A percentile compares a stretch with the other conserved stretches of the same genome.
These are phyloP conservation scores for Dissophora globulifera DNA, from an alignment of 192 early-diverging fungal species.

Conservation along the genomic window DNA sequence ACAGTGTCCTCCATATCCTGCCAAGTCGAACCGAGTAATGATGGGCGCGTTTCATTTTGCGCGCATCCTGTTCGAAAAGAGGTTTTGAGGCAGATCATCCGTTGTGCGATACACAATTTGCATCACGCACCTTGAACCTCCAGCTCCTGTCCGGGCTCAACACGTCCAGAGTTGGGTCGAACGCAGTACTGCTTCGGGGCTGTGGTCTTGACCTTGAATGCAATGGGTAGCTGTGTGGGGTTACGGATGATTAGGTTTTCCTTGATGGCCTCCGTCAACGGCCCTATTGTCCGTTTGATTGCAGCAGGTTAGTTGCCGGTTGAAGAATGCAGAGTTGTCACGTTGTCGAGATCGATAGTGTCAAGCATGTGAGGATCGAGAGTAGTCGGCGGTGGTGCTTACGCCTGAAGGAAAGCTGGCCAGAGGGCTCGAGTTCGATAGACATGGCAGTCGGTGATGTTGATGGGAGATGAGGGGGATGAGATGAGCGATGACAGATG, in stretches of 20 bases:
- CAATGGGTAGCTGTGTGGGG: slow-evolving; percentile 71
- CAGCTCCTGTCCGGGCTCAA: slow-evolving; percentile 71
- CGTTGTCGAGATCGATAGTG: too few relatives aligned
- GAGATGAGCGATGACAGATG: too few relatives aligned
- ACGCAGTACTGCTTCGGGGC: slow-evolving; percentile 98
- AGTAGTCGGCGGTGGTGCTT: too few relatives aligned
- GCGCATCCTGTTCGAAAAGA: too few relatives aligned
- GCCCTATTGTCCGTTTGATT: slow-evolving; percentile 56
- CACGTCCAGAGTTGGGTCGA: slow-evolving; percentile 88
- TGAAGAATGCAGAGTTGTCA: too few relatives aligned
- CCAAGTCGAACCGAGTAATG: too few relatives aligned
- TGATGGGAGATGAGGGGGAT: not conserved
- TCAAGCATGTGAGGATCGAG: too few relatives aligned
- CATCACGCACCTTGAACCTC: slow-evolving; percentile 76
- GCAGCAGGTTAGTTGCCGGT: too few relatives aligned
- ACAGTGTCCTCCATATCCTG: too few relatives aligned
- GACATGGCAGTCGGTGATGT: slow-evolving; percentile 61
- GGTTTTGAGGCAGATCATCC: too few relatives aligned
- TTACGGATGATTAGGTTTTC: slow-evolving; percentile 68
- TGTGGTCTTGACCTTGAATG: slow-evolving; percentile 99
- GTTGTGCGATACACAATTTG: not conserved
- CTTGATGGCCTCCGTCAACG: slow-evolving; percentile 70
- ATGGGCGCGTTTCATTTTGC: too few relatives aligned
- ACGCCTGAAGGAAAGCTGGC: slow-evolving; percentile 67
- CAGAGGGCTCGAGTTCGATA: slow-evolving; percentile 66